These are phyloP conservation scores for Neoboletus subvelutipes DNA, from an alignment of 768 basidiomycete genomes.

Conservation along the genomic window DNA sequence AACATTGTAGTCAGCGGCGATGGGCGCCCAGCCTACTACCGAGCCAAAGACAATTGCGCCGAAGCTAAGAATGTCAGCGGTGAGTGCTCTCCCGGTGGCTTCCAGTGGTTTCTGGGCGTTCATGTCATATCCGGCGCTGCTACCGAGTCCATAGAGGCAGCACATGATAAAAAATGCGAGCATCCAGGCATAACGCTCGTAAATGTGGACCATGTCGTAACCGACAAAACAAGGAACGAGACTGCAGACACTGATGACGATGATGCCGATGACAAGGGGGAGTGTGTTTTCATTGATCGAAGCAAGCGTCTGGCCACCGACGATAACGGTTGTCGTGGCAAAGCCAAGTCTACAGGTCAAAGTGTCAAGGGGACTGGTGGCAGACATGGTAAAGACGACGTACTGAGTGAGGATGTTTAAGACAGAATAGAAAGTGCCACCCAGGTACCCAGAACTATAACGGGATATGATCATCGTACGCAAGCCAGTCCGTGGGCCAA, in stretches of 20 bases:
- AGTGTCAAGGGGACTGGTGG: too few relatives aligned
- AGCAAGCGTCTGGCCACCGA: slow-evolving; percentile 53
- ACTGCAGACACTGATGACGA: slow-evolving; percentile 43
- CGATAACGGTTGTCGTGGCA: slow-evolving; percentile 48
- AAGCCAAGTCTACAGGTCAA: slow-evolving; percentile 41
- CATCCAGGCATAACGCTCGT: slow-evolving; percentile 59
- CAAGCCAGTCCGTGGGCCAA: too few relatives aligned
- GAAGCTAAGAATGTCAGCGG: slow-evolving; percentile 50
- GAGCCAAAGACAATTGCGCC: slow-evolving; percentile 53
- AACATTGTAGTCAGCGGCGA: slow-evolving; percentile 57
- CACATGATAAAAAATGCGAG: slow-evolving; percentile 45
- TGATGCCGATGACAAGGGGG: slow-evolving; percentile 47
- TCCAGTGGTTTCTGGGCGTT: slow-evolving; percentile 42
- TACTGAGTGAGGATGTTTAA: too few relatives aligned
- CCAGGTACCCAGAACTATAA: too few relatives aligned
- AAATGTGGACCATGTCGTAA: slow-evolving; percentile 46
- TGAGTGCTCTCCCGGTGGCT: slow-evolving; percentile 43
- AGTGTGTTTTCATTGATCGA: slow-evolving; percentile 45
- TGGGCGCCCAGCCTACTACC: slow-evolving; percentile 48
- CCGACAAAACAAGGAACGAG: slow-evolving; percentile 48
- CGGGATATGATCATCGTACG: too few relatives aligned
- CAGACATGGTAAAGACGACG: too few relatives aligned
- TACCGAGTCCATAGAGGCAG: slow-evolving; percentile 51
- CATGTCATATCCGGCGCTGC: slow-evolving; percentile 45
- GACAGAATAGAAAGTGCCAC: too few relatives aligned